Percentiles rank a stretch among this genome's conserved stretches.
phyloP scores from a whole-genome alignment of 2,329 filamentous ascomycete species.

The Phialophora chinensis region DNA sequence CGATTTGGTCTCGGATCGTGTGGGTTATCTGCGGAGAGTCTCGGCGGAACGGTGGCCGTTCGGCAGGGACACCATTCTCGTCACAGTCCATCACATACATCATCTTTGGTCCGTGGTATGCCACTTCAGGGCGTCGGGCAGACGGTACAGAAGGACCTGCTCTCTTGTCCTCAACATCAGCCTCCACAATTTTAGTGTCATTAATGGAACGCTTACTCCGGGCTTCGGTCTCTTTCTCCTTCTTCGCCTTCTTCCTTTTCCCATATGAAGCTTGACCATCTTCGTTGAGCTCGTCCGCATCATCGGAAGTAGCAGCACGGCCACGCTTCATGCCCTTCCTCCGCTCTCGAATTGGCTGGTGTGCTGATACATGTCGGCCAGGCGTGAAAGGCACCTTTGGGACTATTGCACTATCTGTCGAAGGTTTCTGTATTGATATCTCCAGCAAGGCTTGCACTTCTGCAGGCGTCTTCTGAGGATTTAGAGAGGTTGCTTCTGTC shows the following conservation, averaged over 20 bases:
- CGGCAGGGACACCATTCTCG: conserved; percentile 5
- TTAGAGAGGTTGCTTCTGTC: neutral
- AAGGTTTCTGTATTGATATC: neutral
- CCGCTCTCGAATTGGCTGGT: too few relatives aligned
- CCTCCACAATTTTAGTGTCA: neutral
- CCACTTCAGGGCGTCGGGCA: neutral
- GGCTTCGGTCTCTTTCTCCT: neutral
- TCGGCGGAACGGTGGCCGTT: conserved; percentile 9
- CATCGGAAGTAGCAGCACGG: neutral
- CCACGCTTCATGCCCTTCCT: neutral
- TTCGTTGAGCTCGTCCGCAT: neutral
- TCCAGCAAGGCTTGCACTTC: neutral
- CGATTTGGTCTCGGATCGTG: conserved; percentile 7
- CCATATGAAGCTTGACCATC: neutral
- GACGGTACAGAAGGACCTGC: neutral
- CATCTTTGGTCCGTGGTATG: neutral
- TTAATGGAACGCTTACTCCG: neutral
- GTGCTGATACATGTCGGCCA: neutral
- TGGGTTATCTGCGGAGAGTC: neutral
- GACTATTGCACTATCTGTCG: neutral
- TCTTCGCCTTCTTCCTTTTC: neutral
- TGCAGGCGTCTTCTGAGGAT: neutral
- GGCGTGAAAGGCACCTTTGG: neutral
- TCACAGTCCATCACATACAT: conserved; percentile 7
- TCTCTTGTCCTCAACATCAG: neutral